Evolutionary conservation across 1,284 basidiomycete species (phyloP).

Genomic region (Termitomyces sp.): DNA sequence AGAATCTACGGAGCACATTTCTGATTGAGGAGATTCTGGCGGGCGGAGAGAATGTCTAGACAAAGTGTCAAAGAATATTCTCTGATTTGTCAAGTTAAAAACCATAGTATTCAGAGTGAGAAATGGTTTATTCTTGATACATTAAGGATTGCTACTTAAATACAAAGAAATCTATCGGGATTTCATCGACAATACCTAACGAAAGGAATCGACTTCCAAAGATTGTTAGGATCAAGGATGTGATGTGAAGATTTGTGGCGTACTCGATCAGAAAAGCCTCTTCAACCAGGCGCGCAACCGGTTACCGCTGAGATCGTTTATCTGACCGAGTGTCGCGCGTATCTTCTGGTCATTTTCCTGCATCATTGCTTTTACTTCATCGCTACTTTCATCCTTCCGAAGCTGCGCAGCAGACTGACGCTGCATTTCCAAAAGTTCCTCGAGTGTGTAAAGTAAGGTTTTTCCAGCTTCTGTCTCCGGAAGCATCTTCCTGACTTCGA

Average conservation of each 20-base stretch:
- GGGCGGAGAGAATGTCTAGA: too few species aligned
- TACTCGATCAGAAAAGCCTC: not conserved
- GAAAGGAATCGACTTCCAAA: not conserved
- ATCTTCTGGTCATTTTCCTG: constrained; percentile 8
- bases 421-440: constrained; percentile 13
- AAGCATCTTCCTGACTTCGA: constrained; percentile 16
- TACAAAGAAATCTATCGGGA: not conserved
- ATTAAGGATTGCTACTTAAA: not conserved
- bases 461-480: constrained; percentile 21
- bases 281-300: constrained; percentile 5
- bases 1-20: too few species aligned
- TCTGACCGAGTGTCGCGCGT: constrained; percentile 6
- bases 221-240: not conserved
- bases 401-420: constrained; percentile 7
- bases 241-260: not conserved
- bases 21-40: too few species aligned
- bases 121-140: not conserved
- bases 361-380: constrained; percentile 7
- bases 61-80: too few species aligned
- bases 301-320: constrained; percentile 10
- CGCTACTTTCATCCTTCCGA: constrained; percentile 4
- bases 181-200: not conserved
- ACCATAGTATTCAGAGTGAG: not conserved
- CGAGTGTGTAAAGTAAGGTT: constrained; percentile 12
- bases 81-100: not conserved